Evolutionary conservation across 352 stramenopile species (phyloP).

Genomic region (Phytophthora fragariaefolia): DNA sequence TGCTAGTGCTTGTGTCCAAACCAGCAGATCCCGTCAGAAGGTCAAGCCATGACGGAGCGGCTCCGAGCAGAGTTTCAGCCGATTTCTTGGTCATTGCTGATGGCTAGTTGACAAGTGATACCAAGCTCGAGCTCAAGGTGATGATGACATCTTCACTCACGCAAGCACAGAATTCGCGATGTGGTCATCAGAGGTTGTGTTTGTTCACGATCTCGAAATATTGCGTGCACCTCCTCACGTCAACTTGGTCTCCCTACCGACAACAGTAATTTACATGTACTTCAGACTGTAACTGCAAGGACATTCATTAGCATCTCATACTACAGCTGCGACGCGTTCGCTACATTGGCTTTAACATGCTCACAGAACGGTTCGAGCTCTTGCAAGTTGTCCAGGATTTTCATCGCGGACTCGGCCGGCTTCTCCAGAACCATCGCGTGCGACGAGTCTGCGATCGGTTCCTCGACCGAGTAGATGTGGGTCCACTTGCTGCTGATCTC

Average conservation of each 20-base stretch:
- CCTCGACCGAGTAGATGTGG: slow-evolving; percentile 34
- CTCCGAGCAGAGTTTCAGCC: slow-evolving; percentile 1
- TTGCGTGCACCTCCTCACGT: no score
- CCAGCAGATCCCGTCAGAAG: not conserved
- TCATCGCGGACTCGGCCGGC: slow-evolving; percentile 28
- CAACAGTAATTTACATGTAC: no score
- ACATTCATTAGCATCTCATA: not conserved
- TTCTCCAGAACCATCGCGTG: slow-evolving; percentile 52
- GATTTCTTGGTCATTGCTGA: not conserved
- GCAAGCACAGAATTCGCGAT: not conserved
- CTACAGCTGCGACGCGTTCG: slow-evolving; percentile 8
- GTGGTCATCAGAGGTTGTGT: not conserved
- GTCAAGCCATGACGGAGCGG: slow-evolving; percentile 2
- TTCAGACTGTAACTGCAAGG: no score
- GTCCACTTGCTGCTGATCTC: slow-evolving; percentile 30
- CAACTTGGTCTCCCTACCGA: no score
- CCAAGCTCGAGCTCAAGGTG: not conserved
- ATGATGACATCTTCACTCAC: not conserved
- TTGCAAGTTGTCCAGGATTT: slow-evolving; percentile 31
- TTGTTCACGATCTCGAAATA: no score
- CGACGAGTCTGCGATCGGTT: slow-evolving; percentile 32
- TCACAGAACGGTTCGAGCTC: slow-evolving; percentile 21
- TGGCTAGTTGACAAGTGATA: not conserved
- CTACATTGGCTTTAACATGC: not conserved
- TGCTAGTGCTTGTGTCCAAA: slow-evolving; percentile 3